phyloP scores from a whole-genome alignment of 2,329 filamentous ascomycete species.

The Hypoxylon sp. region DNA sequence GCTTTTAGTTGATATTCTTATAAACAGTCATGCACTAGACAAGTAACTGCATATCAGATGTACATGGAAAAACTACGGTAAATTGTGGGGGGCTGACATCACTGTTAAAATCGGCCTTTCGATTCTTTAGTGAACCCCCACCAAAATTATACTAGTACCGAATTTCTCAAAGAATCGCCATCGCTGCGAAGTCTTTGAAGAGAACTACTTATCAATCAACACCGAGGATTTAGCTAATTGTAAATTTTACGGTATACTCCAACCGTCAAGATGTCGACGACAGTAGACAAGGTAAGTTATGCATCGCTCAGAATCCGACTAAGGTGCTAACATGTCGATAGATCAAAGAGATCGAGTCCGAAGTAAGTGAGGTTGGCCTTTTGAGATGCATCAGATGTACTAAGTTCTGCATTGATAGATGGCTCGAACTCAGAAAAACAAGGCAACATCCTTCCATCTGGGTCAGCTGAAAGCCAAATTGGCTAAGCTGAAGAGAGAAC shows the following conservation, averaged over 20 bases:
- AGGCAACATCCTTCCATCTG: conserved; percentile 91
- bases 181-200: conserved; percentile 9
- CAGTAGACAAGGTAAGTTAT: conserved; percentile 85
- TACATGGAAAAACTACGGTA: conserved; percentile 38
- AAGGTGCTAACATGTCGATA: conserved; percentile 54
- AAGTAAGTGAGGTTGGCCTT: conserved; percentile 66
- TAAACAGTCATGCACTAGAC: neutral
- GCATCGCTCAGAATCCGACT: conserved; percentile 24
- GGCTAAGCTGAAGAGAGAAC: conserved; percentile 95
- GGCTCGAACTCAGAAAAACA: conserved; percentile 97
- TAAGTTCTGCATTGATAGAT: conserved; percentile 64
- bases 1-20: conserved; percentile 4
- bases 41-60: conserved; percentile 1
- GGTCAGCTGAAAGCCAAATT: conserved; percentile 98
- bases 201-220: neutral
- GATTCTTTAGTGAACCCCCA: conserved; percentile 37
- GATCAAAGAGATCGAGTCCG: conserved; percentile 97
- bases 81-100: conserved; percentile 40
- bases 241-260: conserved; percentile 19
- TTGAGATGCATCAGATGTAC: conserved; percentile 24
- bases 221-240: neutral
- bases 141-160: conserved; percentile 16
- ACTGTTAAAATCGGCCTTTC: conserved; percentile 35
- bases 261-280: conserved; percentile 83
- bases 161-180: conserved; percentile 19